These are phyloP conservation scores for Lecanosticta acicola DNA, from an alignment of 2,329 filamentous ascomycete genomes.

Conservation along the genomic window DNA sequence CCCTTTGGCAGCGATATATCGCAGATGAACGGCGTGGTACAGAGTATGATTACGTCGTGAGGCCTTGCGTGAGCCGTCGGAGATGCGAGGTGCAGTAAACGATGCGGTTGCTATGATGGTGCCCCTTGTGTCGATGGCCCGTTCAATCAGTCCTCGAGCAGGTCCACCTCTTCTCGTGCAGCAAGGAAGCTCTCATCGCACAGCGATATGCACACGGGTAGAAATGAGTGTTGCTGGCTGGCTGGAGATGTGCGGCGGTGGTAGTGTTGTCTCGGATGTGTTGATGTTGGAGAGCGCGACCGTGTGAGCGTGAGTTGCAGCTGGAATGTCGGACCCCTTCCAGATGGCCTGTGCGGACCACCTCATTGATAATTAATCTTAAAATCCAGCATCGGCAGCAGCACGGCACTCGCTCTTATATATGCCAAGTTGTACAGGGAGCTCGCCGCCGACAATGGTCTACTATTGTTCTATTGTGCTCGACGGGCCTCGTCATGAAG, in stretches of 20 bases:
- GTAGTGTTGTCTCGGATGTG: not conserved
- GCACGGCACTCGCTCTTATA: too few species aligned
- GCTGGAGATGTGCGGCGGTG: not conserved
- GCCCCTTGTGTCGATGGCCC: slow-evolving; percentile 5
- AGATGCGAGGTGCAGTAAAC: not conserved
- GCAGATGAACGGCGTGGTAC: not conserved
- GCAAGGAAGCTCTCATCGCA: slow-evolving; percentile 8
- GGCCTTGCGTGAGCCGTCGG: slow-evolving; percentile 5
- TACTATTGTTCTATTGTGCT: too few species aligned
- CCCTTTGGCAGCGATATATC: not conserved
- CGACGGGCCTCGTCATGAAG: too few species aligned
- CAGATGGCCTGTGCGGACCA: too few species aligned
- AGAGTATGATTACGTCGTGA: slow-evolving; percentile 4
- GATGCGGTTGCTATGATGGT: slow-evolving; percentile 2
- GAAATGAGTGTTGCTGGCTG: not conserved
- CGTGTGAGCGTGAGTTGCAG: not conserved
- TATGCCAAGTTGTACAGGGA: too few species aligned
- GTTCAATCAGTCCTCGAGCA: slow-evolving; percentile 3
- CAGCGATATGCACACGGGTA: not conserved
- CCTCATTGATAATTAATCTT: too few species aligned
- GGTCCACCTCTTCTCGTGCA: slow-evolving; percentile 2
- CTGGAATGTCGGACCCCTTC: not conserved
- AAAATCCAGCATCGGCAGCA: too few species aligned
- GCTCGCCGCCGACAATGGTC: too few species aligned
- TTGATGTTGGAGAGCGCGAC: not conserved